Percentiles rank a stretch among this genome's conserved stretches.
phyloP scores from a whole-genome alignment of 495 filamentous ascomycete species.

The Pyrenula massariospora region DNA sequence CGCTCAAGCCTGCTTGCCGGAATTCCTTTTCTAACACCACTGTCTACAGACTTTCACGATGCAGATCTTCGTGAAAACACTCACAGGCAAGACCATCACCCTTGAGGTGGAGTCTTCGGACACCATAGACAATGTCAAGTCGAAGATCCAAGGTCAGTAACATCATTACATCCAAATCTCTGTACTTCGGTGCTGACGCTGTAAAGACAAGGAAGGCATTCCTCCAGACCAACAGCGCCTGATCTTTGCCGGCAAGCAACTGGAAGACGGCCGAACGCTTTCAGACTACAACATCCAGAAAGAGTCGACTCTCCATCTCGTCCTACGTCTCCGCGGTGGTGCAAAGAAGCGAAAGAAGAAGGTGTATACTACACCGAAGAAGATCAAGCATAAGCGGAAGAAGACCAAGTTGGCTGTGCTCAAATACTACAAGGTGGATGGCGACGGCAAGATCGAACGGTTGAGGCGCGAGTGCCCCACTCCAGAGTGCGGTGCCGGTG shows the following conservation, averaged over 20 bases:
- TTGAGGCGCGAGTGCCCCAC: conserved; percentile 92
- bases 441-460: conserved; percentile 99
- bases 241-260: conserved; percentile 99
- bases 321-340: conserved; percentile 91
- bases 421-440: conserved; percentile 99
- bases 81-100: conserved; percentile 99
- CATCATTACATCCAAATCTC: no score
- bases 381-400: conserved; percentile 99
- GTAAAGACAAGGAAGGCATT: conserved; percentile 95
- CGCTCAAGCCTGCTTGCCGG: neutral
- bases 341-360: conserved; percentile 99
- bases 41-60: conserved; percentile 54
- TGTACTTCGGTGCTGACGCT: neutral
- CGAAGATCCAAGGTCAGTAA: conserved; percentile 63
- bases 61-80: conserved; percentile 99
- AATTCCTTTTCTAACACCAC: neutral
- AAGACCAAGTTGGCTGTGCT: conserved; percentile 99
- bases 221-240: conserved; percentile 99
- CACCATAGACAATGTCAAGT: conserved; percentile 99
- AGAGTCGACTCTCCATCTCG: conserved; percentile 97
- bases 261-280: conserved; percentile 97
- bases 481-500: conserved; percentile 94
- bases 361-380: conserved; percentile 99
- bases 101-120: conserved; percentile 99
- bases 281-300: conserved; percentile 99